phyloP scores from a whole-genome alignment of 2,329 filamentous ascomycete genomes.

The Colletotrichum shisoi region DNA sequence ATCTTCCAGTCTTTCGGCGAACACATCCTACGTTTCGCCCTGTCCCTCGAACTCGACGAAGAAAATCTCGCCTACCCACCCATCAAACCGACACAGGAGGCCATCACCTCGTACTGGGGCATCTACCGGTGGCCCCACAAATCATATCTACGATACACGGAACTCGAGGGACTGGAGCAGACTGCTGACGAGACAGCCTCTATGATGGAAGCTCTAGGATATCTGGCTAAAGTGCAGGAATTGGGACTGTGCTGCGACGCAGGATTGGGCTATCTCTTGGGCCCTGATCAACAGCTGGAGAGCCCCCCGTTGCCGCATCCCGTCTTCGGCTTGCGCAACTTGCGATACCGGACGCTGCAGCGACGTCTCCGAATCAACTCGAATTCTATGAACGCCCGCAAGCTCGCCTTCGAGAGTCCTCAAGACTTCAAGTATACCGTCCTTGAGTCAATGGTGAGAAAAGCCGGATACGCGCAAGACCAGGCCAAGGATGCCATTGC shows the following conservation, averaged over 20 bases:
- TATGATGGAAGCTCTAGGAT: constrained; percentile 68
- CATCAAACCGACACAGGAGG: constrained; percentile 63
- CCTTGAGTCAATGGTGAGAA: constrained; percentile 50
- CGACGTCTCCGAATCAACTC: constrained; percentile 17
- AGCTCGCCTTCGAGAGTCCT: constrained; percentile 42
- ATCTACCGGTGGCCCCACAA: constrained; percentile 70
- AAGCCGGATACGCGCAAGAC: constrained; percentile 48
- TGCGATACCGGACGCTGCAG: constrained; percentile 36
- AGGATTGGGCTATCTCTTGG: constrained; percentile 71
- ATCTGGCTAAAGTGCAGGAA: constrained; percentile 64
- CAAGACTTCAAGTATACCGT: constrained; percentile 46
- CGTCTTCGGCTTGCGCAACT: constrained; percentile 46
- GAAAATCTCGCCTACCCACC: constrained; percentile 59
- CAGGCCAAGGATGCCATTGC: constrained; percentile 48
- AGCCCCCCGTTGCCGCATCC: constrained; percentile 50
- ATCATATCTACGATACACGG: constrained; percentile 66
- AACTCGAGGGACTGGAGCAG: constrained; percentile 67
- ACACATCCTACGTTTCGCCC: constrained; percentile 69
- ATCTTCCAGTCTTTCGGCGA: constrained; percentile 68
- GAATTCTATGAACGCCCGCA: constrained; percentile 40
- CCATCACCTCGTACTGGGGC: constrained; percentile 68
- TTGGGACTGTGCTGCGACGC: constrained; percentile 73
- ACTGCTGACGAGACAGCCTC: constrained; percentile 69
- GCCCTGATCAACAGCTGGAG: constrained; percentile 64
- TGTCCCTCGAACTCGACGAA: constrained; percentile 74